Base-by-base conservation (phyloP, 106 monocot species). In the Apostasia shenzhenica region DNA sequence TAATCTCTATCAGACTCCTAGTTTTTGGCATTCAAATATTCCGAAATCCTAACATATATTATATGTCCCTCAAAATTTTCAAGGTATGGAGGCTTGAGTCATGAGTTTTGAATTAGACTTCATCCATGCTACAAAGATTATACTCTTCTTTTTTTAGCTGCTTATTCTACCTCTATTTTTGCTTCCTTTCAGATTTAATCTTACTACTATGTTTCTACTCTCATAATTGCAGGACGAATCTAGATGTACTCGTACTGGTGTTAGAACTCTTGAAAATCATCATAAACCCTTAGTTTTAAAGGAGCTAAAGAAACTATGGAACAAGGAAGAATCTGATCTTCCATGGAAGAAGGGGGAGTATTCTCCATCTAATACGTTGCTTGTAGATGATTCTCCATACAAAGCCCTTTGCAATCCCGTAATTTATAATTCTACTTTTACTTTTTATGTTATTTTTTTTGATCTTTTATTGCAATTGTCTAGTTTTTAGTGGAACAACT, bases 371-470 rank as follows among this genome's bases (percentile, higher is more conserved):
- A 99, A 93, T 72, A 93, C 99, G 1, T 78, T 99, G 14, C 78
- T 99, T 44, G 78, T 99, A 41, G 93, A 99, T 74, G 99, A 99
- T 84, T 99, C 99, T 79, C 92, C 99, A 44, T 99, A 93, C 73
- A 99, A 99, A 69, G 89, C 92, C 57, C 72, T 99, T n/a, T 78
- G 85, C 76, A 99, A 99, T 63, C 97, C 97, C 37, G 97, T 99
- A 82, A 79, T 59, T 69, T 14, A 43, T 38, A 26, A 70, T 11
- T 51, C 9, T 69, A 42, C 12, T 70, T 55, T 67, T 53, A 9
- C 8, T 51, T 11, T 70, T 67, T 67, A 8, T 6, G 1, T 53
- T 59, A 13, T 57, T 80, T 9, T 41, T 41, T 65, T 48, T 55
- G 1, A 1, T 53, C 10, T 60, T 54, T 67, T 40, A 39, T 48